A percentile compares a stretch with the other conserved stretches of the same genome.
Evolutionary conservation across 345 rosid genomes (phyloP).

Genomic region (Melaleuca quinquenervia): DNA sequence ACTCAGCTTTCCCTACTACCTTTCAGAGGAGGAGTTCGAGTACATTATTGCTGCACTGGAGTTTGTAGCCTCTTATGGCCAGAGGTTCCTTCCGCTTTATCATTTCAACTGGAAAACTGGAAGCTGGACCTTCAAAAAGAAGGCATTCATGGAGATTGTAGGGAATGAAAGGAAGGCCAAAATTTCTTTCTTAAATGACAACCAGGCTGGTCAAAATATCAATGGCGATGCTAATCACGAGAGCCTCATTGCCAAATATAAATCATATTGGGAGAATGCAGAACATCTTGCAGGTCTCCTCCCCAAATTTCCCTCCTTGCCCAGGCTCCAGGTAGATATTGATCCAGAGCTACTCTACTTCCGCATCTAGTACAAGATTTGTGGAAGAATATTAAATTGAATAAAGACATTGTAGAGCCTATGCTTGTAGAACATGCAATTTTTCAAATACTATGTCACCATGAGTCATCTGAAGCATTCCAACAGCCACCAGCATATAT

Average conservation of each 20-base stretch:
- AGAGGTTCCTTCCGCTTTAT: constrained; percentile 38
- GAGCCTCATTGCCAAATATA: not conserved
- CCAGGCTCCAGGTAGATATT: not conserved
- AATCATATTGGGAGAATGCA: constrained; percentile 2
- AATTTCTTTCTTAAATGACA: not conserved
- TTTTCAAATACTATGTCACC: not conserved
- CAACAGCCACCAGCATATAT: not conserved
- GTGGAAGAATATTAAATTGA: not conserved
- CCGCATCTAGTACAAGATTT: not conserved
- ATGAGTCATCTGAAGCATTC: not conserved
- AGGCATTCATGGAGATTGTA: constrained; percentile 3
- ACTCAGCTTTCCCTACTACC: constrained; percentile 61
- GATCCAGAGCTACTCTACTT: constrained; percentile 4
- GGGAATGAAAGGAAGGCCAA: not conserved
- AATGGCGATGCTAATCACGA: not conserved
- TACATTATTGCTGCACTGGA: constrained; percentile 40
- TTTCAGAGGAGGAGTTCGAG: constrained; percentile 38
- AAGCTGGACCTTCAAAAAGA: constrained; percentile 26
- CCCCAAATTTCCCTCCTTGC: constrained; percentile 3
- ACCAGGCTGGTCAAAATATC: not conserved
- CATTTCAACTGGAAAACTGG: constrained; percentile 31
- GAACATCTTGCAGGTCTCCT: constrained; percentile 3
- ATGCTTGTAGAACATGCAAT: not conserved
- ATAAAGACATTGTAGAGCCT: not conserved
- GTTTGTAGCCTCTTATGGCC: constrained; percentile 34